phyloP scores from a whole-genome alignment of 2,329 filamentous ascomycete genomes.

The Trichoderma sp. region DNA sequence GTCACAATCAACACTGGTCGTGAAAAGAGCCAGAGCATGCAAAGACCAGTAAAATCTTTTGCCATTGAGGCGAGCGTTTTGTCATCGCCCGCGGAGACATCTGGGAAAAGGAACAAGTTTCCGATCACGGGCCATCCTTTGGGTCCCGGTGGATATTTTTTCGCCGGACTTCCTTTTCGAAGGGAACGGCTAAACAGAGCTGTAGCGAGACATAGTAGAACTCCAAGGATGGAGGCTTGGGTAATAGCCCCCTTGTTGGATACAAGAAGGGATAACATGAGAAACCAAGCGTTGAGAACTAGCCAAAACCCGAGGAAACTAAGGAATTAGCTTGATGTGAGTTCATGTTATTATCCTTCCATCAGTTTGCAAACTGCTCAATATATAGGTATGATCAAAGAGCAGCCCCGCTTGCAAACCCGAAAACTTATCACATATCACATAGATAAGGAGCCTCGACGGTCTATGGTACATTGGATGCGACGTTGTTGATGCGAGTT shows the following conservation, averaged over 20 bases:
- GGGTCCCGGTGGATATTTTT: neutral
- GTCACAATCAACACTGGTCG: neutral
- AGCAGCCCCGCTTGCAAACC: neutral
- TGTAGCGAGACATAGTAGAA: neutral
- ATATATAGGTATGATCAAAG: neutral
- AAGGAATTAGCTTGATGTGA: neutral
- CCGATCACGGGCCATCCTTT: slow-evolving; percentile 12
- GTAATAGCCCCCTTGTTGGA: neutral
- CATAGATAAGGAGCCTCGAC: neutral
- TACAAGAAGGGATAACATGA: neutral
- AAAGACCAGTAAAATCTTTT: neutral
- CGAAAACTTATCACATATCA: neutral
- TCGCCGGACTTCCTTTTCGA: neutral
- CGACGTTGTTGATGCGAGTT: neutral
- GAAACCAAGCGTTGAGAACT: neutral
- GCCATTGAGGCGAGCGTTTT: neutral
- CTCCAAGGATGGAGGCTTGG: neutral
- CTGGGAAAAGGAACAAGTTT: neutral
- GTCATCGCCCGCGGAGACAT: neutral
- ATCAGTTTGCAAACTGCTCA: neutral
- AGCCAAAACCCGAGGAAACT: neutral
- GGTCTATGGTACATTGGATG: neutral
- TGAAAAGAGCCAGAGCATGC: slow-evolving; percentile 2
- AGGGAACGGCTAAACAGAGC: neutral
- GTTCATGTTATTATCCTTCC: neutral